Evolutionary conservation across 495 filamentous ascomycete species (phyloP).

Genomic region (Jackrogersella multiformis): DNA sequence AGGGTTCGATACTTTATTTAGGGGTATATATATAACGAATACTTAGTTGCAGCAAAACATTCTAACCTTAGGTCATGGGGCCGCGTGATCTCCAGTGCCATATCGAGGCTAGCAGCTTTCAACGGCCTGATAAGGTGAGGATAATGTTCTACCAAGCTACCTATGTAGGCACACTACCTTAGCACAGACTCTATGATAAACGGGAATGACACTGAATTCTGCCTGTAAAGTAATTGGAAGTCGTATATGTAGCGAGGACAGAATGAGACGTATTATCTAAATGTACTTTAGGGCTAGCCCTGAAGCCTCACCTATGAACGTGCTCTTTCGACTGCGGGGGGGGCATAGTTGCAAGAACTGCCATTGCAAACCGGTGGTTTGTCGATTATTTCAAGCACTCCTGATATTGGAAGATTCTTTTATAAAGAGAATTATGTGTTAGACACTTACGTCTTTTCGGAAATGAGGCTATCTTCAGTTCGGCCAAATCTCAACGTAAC

Average conservation of each 20-base stretch:
- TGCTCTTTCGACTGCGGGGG: no score
- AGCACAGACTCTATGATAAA: no score
- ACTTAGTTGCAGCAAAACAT: conserved; percentile 55
- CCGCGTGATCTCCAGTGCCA: conserved; percentile 69
- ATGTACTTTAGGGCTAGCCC: no score
- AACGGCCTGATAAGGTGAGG: no score
- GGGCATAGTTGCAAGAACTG: not conserved
- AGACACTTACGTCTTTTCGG: not conserved
- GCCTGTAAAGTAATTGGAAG: no score
- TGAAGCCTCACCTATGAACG: no score
- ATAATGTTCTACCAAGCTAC: no score
- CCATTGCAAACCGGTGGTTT: not conserved
- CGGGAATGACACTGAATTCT: no score
- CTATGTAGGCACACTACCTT: no score
- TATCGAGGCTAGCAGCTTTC: no score
- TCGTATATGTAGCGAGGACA: no score
- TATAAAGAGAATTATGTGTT: not conserved
- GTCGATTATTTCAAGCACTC: not conserved
- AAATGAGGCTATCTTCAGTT: not conserved
- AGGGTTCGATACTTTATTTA: conserved; percentile 60
- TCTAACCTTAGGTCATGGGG: conserved; percentile 69
- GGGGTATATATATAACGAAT: conserved; percentile 57
- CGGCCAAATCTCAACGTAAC: conserved; percentile 11
- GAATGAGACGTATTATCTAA: no score
- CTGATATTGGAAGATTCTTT: not conserved